These are phyloP conservation scores for Rhizoclosmatium sp. DNA, from an alignment of 192 early-diverging fungal species.

Conservation along the genomic window DNA sequence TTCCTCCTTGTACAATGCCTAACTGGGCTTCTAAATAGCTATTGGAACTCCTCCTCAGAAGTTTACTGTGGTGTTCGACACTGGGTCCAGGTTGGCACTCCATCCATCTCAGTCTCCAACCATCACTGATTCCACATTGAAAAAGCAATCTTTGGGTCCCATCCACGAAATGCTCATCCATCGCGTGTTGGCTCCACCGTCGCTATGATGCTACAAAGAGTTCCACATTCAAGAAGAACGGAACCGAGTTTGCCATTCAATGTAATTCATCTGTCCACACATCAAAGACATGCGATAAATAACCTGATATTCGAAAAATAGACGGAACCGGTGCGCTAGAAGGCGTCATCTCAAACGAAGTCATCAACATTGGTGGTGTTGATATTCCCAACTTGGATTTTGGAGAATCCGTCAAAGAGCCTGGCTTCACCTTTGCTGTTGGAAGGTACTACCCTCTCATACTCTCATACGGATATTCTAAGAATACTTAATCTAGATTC, in stretches of 20 bases:
- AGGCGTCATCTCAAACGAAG: conserved; percentile 86
- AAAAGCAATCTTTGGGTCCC: conserved; percentile 95
- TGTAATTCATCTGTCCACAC: conserved; percentile 39
- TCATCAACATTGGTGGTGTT: conserved; percentile 77
- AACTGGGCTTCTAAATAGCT: conserved; percentile 6
- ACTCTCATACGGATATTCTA: background rate
- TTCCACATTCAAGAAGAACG: conserved; percentile 83
- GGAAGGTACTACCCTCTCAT: conserved; percentile 47
- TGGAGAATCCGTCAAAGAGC: conserved; percentile 96
- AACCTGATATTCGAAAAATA: background rate
- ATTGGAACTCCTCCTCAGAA: conserved; percentile 81
- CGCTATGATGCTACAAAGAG: conserved; percentile 87
- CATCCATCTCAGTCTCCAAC: no score
- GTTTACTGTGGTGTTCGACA: conserved; percentile 94
- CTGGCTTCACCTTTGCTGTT: conserved; percentile 93
- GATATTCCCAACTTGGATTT: conserved; percentile 79
- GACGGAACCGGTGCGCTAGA: conserved; percentile 92
- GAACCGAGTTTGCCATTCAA: conserved; percentile 93
- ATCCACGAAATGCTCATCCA: conserved; percentile 89
- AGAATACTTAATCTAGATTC: conserved; percentile 60
- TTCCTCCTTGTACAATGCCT: background rate
- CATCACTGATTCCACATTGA: no score
- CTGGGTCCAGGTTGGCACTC: conserved; percentile 60
- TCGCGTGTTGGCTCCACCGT: conserved; percentile 94
- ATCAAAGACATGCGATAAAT: background rate